Percentiles rank a stretch among this genome's conserved stretches.
phyloP scores from a whole-genome alignment of 768 basidiomycete genomes.

The Tricholoma saponaceum region DNA sequence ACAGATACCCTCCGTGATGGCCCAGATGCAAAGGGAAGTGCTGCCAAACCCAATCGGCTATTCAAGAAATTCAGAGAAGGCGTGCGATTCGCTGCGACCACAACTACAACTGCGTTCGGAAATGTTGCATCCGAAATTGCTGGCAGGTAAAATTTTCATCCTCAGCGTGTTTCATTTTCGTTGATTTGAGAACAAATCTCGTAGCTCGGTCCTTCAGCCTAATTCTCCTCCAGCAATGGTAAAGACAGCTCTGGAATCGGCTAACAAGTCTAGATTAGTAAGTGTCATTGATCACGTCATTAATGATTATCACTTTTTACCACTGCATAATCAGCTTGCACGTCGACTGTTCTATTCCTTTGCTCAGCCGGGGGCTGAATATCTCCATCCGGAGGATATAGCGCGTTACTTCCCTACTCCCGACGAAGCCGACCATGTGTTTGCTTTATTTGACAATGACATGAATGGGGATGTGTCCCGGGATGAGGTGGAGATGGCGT shows the following conservation, averaged over 20 bases:
- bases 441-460: slow-evolving; percentile 67
- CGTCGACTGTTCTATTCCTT: slow-evolving; percentile 87
- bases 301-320: slow-evolving; percentile 2
- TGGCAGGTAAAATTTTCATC: slow-evolving; percentile 34
- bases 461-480: slow-evolving; percentile 66
- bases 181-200: slow-evolving; percentile 1
- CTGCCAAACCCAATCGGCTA: slow-evolving; percentile 53
- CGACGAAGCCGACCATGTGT: slow-evolving; percentile 67
- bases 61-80: slow-evolving; percentile 72
- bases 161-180: neutral
- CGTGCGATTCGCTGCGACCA: slow-evolving; percentile 68
- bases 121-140: slow-evolving; percentile 55
- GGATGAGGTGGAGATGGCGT: slow-evolving; percentile 74
- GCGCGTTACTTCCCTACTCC: slow-evolving; percentile 60
- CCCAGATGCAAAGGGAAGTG: slow-evolving; percentile 28
- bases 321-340: slow-evolving; percentile 52
- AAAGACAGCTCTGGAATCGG: slow-evolving; percentile 70
- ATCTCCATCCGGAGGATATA: slow-evolving; percentile 65
- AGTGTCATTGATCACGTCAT: slow-evolving; percentile 5
- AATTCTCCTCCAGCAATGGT: slow-evolving; percentile 83
- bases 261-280: slow-evolving; percentile 75
- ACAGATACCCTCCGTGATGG: slow-evolving; percentile 52
- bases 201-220: slow-evolving; percentile 77
- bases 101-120: slow-evolving; percentile 70
- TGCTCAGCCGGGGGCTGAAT: slow-evolving; percentile 53